Evolutionary conservation across 768 basidiomycete species (phyloP).

Genomic region (Bullera alba): DNA sequence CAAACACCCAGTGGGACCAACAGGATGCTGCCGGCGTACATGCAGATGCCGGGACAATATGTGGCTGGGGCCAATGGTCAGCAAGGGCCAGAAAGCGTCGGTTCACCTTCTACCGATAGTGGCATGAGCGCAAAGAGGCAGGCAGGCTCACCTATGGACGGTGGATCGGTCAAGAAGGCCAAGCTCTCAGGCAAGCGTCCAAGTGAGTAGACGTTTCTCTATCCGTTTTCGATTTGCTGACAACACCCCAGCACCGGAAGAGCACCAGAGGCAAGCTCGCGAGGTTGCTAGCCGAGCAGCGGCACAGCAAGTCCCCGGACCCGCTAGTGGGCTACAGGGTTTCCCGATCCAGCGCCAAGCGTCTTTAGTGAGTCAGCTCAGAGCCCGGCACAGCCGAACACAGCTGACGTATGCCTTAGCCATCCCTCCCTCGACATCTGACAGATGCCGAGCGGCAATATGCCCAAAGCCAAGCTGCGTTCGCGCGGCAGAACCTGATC

Average conservation of each 20-base stretch:
- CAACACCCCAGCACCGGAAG: slow-evolving; percentile 12
- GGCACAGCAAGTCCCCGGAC: neutral
- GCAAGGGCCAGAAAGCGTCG: neutral
- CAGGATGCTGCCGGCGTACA: too few species aligned
- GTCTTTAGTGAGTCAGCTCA: slow-evolving; percentile 8
- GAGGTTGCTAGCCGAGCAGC: slow-evolving; percentile 12
- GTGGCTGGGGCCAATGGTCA: neutral
- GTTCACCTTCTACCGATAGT: neutral
- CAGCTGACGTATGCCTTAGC: neutral
- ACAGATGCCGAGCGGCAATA: slow-evolving; percentile 19
- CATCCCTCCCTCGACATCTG: neutral
- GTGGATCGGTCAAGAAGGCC: slow-evolving; percentile 6
- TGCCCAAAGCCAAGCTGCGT: slow-evolving; percentile 15
- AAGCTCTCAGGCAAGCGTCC: slow-evolving; percentile 14
- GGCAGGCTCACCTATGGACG: slow-evolving; percentile 4
- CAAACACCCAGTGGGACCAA: neutral
- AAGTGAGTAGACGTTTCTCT: slow-evolving; percentile 9
- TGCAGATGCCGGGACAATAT: neutral
- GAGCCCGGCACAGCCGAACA: neutral
- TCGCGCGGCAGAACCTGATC: slow-evolving; percentile 6
- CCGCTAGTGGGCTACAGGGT: neutral
- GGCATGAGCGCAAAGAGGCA: slow-evolving; percentile 8
- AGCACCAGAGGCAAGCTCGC: slow-evolving; percentile 20
- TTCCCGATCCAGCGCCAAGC: slow-evolving; percentile 4
- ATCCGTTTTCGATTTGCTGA: neutral